Evolutionary conservation across 805 yeast species (phyloP).

Genomic region (Hanseniaspora occidentalis): DNA sequence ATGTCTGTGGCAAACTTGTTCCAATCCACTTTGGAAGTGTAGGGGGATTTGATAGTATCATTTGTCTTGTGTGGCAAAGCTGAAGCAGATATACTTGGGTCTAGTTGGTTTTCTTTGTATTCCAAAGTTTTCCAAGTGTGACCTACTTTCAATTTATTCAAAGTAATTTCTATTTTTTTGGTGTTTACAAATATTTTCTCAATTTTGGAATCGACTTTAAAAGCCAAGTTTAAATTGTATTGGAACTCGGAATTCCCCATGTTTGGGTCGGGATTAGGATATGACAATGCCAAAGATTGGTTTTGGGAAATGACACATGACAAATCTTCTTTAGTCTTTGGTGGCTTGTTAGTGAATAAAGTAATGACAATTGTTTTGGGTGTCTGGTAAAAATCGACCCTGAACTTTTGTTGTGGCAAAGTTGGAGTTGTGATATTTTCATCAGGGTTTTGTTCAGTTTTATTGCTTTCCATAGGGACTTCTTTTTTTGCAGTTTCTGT

Average conservation of each 20-base stretch:
- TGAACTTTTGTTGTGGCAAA: constrained; percentile 18
- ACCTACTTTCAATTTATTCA: constrained; percentile 32
- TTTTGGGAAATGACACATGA: constrained; percentile 12
- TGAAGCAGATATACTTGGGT: constrained; percentile 4
- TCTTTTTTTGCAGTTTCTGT: background rate
- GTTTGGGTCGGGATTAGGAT: constrained; percentile 34
- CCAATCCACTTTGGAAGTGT: constrained; percentile 66
- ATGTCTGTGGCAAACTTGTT: constrained; percentile 37
- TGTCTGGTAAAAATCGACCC: constrained; percentile 69
- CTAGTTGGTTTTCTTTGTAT: constrained; percentile 6
- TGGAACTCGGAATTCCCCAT: constrained; percentile 39
- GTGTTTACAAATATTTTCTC: constrained; percentile 26
- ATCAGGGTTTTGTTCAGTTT: background rate
- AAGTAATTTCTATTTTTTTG: constrained; percentile 63
- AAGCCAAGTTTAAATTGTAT: constrained; percentile 37
- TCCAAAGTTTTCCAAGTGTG: constrained; percentile 44
- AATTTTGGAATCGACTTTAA: constrained; percentile 4
- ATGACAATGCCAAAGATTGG: constrained; percentile 24
- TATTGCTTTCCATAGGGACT: too few species aligned
- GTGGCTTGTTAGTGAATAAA: constrained; percentile 56
- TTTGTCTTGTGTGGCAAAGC: constrained; percentile 5
- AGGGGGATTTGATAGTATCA: constrained; percentile 35
- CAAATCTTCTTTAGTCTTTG: constrained; percentile 27
- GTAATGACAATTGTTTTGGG: constrained; percentile 45
- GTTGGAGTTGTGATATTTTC: background rate